Evolutionary conservation across 2,329 filamentous ascomycete species (phyloP).

Genomic region (Hypoxylon sp.): DNA sequence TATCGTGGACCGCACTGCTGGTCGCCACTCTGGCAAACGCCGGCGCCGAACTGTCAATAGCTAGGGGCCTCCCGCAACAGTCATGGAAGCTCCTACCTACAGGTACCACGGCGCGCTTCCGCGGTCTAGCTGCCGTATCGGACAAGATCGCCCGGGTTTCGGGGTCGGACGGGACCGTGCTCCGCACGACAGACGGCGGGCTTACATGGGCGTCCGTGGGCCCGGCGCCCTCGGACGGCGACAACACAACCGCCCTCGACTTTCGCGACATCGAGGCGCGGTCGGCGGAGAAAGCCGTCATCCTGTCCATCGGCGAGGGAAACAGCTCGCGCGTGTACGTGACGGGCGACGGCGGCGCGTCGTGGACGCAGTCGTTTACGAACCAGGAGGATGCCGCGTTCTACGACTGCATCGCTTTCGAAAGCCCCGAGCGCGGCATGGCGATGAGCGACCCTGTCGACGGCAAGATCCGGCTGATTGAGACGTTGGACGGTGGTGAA

Average conservation of each 20-base stretch:
- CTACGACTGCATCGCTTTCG: slow-evolving; percentile 53
- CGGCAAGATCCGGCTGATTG: slow-evolving; percentile 50
- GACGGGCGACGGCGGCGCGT: slow-evolving; percentile 47
- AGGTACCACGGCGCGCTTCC: slow-evolving; percentile 46
- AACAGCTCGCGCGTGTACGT: slow-evolving; percentile 50
- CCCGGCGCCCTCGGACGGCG: slow-evolving; percentile 40
- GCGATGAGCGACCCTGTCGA: slow-evolving; percentile 52
- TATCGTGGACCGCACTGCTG: slow-evolving; percentile 6
- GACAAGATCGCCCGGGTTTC: slow-evolving; percentile 50
- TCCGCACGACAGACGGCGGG: slow-evolving; percentile 49
- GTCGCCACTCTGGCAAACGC: not conserved
- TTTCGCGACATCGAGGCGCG: slow-evolving; percentile 56
- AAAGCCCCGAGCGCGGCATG: slow-evolving; percentile 42
- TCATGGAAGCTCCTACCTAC: slow-evolving; percentile 47
- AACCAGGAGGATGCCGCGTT: slow-evolving; percentile 50
- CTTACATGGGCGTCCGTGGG: slow-evolving; percentile 49
- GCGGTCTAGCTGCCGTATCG: slow-evolving; percentile 50
- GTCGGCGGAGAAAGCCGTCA: slow-evolving; percentile 55
- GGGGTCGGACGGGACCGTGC: slow-evolving; percentile 49
- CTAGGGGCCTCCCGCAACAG: slow-evolving; percentile 6
- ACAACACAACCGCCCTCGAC: slow-evolving; percentile 45
- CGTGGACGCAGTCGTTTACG: slow-evolving; percentile 47
- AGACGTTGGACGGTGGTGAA: slow-evolving; percentile 49
- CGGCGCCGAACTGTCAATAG: not conserved
- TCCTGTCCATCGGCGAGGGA: slow-evolving; percentile 54